Conservation (phyloP, 2,329 filamentous ascomycete genomes). For the Huntiella savannae region DNA sequence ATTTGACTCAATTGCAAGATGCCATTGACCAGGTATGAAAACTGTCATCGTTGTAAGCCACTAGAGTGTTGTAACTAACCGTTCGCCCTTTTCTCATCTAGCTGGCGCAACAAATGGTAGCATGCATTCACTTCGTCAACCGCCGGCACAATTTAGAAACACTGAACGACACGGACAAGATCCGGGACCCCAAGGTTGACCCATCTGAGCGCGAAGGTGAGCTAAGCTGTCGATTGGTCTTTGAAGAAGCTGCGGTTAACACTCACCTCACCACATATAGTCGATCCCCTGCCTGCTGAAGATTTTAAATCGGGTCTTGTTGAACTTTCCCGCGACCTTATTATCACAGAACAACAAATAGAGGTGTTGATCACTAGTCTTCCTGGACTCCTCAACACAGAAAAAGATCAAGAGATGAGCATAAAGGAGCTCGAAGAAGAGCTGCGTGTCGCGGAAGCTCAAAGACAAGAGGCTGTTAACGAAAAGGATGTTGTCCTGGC, state of each 20-base stretch:
- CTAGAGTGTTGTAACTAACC: background rate
- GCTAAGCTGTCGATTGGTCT: background rate
- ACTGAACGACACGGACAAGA: conserved; percentile 36
- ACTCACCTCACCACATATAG: conserved; percentile 18
- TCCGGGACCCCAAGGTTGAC: conserved; percentile 38
- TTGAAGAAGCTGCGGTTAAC: background rate
- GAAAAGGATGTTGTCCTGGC: conserved; percentile 43
- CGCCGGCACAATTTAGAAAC: conserved; percentile 47
- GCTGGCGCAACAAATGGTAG: conserved; percentile 51
- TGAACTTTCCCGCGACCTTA: conserved; percentile 57
- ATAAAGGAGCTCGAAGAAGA: conserved; percentile 48
- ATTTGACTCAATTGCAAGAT: conserved; percentile 69
- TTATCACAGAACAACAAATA: conserved; percentile 68
- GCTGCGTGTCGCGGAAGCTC: conserved; percentile 40
- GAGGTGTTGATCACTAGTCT: conserved; percentile 56
- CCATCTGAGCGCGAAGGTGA: conserved; percentile 31
- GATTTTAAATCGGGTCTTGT: conserved; percentile 48
- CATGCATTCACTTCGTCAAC: conserved; percentile 46
- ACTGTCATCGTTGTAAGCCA: background rate
- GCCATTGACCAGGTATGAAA: conserved; percentile 56
- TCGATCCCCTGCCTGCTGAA: conserved; percentile 41
- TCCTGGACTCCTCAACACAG: conserved; percentile 60
- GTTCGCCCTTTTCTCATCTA: conserved; percentile 16
- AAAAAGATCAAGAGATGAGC: conserved; percentile 52
- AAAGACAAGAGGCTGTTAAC: conserved; percentile 41